Base-by-base conservation (phyloP, 495 filamentous ascomycete genomes). In the Penicillium paradoxum region DNA sequence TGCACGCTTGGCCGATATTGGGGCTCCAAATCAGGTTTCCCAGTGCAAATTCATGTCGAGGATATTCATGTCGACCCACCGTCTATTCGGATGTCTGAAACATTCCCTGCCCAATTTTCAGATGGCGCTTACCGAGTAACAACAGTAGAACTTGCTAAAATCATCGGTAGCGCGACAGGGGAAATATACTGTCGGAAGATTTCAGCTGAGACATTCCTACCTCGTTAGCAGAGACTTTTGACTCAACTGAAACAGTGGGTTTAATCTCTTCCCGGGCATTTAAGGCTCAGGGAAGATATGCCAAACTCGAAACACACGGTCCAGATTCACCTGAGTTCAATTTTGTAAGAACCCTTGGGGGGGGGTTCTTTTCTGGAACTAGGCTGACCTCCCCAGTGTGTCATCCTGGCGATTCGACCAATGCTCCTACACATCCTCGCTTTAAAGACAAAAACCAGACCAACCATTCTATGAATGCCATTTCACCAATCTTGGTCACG, bases 1-100 rank as follows among this genome's bases (percentile, higher is more conserved):
- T 74, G 73, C 49, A 63, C 65, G n/a, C 69, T 74, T 29, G 69
- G 73, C 44, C 64, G 69, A 24, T 68, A 69, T 58, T 73, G 68
- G 68, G 65, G 65, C 9, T 68, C 66, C n/a, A 72, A 68, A 25
- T 62, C 66, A 50, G 71, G 71, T 2, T 59, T 69, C 17, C 69
- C 69, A 8, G 54, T 65, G 15, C 65, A 71, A 46, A 70, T 74
- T 8, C 62, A 64, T 25, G 71, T 72, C 40, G 68, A 71, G 15
- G 71, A 71, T 48, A 67, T 72, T 21, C 59, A 74, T 37, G 57
- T 74, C 8, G 69, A 71, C 37, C 59, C 64, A 34, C 69, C 72
- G 15, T 73, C 54, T 19, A 53, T 58, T 8, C 44, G 30, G 6
- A 49, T 56, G 13, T 53, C 53, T 2, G 54, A 60, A n/a, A 22